These are phyloP conservation scores for Penicillium coprophilum DNA, from an alignment of 495 filamentous ascomycete species.

Conservation along the genomic window DNA sequence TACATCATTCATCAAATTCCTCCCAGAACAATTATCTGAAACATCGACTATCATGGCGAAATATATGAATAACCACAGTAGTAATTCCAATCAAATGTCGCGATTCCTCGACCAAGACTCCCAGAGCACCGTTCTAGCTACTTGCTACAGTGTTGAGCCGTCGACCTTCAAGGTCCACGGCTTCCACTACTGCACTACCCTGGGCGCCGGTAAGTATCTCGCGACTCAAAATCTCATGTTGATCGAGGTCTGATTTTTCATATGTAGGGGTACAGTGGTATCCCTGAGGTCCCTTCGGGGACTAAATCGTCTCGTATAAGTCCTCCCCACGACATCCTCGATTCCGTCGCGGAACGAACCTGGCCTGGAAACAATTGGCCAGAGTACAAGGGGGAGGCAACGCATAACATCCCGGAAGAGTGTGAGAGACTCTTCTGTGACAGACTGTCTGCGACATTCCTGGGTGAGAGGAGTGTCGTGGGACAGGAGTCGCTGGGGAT, in stretches of 20 bases:
- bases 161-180: constrained; percentile 62
- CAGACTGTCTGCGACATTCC: constrained; percentile 85
- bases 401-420: constrained; percentile 94
- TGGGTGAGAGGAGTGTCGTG: constrained; percentile 81
- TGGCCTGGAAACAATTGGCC: constrained; percentile 36
- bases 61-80: constrained; percentile 64
- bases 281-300: constrained; percentile 92
- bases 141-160: constrained; percentile 70
- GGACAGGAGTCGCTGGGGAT: constrained; percentile 72
- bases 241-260: constrained; percentile 3
- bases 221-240: background rate
- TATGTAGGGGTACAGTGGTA: constrained; percentile 83
- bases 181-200: constrained; percentile 94
- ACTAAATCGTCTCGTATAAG: constrained; percentile 73
- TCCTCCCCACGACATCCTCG: constrained; percentile 75
- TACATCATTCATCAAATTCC: constrained; percentile 10
- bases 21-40: constrained; percentile 12
- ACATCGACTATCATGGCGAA: constrained; percentile 46
- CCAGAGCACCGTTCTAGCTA: constrained; percentile 72
- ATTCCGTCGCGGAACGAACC: constrained; percentile 59
- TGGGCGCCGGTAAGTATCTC: constrained; percentile 61
- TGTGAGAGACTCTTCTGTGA: constrained; percentile 99
- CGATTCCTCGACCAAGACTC: constrained; percentile 46
- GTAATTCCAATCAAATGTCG: constrained; percentile 69
- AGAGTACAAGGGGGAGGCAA: constrained; percentile 78